A percentile compares a stretch with the other conserved stretches of the same genome.
phyloP scores from a whole-genome alignment of 257 asterid genomes.

The Capsicum pubescens region DNA sequence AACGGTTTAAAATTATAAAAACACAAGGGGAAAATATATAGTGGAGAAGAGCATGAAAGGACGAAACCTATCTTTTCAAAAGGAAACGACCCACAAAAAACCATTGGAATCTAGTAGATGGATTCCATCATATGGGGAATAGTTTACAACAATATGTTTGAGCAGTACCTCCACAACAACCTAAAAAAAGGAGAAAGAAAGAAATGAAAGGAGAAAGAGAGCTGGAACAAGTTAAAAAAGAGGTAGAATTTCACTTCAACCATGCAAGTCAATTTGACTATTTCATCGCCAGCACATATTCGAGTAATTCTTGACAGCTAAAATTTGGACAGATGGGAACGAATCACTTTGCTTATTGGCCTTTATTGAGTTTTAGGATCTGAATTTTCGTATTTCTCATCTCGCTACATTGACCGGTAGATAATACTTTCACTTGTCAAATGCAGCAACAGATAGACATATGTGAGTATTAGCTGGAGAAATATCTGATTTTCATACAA shows the following conservation, averaged over 20 bases:
- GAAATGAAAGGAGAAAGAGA: background rate
- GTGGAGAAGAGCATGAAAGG: constrained; percentile 21
- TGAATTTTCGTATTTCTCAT: background rate
- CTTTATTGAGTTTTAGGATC: background rate
- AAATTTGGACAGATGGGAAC: background rate
- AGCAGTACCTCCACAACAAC: background rate
- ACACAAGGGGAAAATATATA: too few relatives aligned
- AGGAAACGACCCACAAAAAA: constrained; percentile 3
- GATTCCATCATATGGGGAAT: background rate
- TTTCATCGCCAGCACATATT: background rate
- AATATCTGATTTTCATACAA: background rate
- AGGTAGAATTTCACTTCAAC: background rate
- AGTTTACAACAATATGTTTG: background rate
- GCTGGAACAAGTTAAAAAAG: background rate
- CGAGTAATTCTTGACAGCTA: background rate
- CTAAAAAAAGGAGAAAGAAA: background rate
- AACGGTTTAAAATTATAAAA: background rate
- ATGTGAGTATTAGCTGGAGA: background rate
- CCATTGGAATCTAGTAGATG: background rate
- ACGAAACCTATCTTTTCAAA: background rate
- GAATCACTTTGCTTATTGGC: background rate
- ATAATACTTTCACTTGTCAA: background rate
- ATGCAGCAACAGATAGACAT: background rate
- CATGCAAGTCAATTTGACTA: background rate
- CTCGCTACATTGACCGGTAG: background rate